A percentile compares a stretch with the other conserved stretches of the same genome.
These are phyloP conservation scores for Guyanaporus albipodus DNA, from an alignment of 768 basidiomycete species.

Conservation along the genomic window DNA sequence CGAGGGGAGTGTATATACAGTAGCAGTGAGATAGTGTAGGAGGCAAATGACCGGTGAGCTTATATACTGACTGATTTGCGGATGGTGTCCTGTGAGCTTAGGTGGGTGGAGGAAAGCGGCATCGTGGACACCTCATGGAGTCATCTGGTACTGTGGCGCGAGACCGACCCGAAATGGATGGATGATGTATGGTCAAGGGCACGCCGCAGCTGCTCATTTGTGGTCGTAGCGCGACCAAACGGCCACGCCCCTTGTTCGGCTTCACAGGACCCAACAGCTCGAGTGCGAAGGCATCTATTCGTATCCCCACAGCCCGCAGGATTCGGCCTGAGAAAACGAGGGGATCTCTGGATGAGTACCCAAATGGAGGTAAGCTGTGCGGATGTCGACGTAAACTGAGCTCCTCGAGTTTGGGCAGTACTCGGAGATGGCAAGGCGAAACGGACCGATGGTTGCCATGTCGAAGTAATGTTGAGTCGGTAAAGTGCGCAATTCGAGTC, in stretches of 20 bases:
- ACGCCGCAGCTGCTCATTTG: slow-evolving; percentile 19
- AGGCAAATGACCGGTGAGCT: slow-evolving; percentile 15
- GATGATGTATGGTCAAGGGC: slow-evolving; percentile 28
- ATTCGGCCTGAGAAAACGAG: slow-evolving; percentile 21
- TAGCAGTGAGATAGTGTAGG: slow-evolving; percentile 15
- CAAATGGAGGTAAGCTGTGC: slow-evolving; percentile 13
- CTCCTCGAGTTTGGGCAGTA: slow-evolving; percentile 9
- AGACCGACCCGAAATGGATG: slow-evolving; percentile 28
- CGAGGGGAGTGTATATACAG: slow-evolving; percentile 13
- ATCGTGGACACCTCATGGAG: slow-evolving; percentile 34
- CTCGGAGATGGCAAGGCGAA: slow-evolving; percentile 6
- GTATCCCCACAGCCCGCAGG: slow-evolving; percentile 23
- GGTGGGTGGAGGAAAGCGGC: slow-evolving; percentile 30
- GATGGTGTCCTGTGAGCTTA: slow-evolving; percentile 20
- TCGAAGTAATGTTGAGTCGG: slow-evolving; percentile 13
- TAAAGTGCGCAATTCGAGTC: slow-evolving; percentile 20
- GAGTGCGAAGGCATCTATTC: slow-evolving; percentile 22
- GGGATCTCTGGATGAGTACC: slow-evolving; percentile 15
- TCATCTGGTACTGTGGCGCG: slow-evolving; percentile 31
- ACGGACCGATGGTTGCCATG: slow-evolving; percentile 23
- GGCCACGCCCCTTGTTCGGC: slow-evolving; percentile 17
- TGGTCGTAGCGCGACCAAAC: slow-evolving; percentile 11
- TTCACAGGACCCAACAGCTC: slow-evolving; percentile 20
- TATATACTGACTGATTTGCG: slow-evolving; percentile 33
- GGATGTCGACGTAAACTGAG: slow-evolving; percentile 23